Evolutionary conservation across 495 filamentous ascomycete species (phyloP).

Genomic region (Aspergillus bridgeri): DNA sequence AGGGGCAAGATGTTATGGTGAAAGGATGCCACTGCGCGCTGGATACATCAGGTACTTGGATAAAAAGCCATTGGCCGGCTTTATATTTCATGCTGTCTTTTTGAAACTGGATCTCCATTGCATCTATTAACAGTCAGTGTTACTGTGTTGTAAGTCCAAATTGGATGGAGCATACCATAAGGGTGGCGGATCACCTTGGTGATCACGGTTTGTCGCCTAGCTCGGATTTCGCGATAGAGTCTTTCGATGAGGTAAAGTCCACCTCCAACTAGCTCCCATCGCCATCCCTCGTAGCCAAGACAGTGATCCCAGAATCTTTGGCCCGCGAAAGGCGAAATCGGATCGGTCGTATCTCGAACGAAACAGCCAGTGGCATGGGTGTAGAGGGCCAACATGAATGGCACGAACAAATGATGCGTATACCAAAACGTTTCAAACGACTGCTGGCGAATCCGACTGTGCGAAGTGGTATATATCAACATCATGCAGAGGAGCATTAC

Average conservation of each 20-base stretch:
- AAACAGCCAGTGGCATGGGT: slow-evolving; percentile 97
- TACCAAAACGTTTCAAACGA: slow-evolving; percentile 99
- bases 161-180: slow-evolving; percentile 63
- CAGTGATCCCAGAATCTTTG: slow-evolving; percentile 85
- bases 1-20: slow-evolving; percentile 98
- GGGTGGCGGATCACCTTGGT: slow-evolving; percentile 92
- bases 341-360: slow-evolving; percentile 69
- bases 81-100: slow-evolving; percentile 98
- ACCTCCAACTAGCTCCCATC: slow-evolving; percentile 92
- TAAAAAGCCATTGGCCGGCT: slow-evolving; percentile 94
- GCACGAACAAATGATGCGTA: slow-evolving; percentile 95
- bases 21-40: slow-evolving; percentile 96
- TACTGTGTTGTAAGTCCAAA: slow-evolving; percentile 17
- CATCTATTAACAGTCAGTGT: slow-evolving; percentile 52
- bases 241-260: slow-evolving; percentile 83
- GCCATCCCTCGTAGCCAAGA: slow-evolving; percentile 93
- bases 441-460: slow-evolving; percentile 90
- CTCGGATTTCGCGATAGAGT: slow-evolving; percentile 86
- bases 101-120: slow-evolving; percentile 94
- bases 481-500: slow-evolving; percentile 99
- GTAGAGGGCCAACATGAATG: slow-evolving; percentile 89
- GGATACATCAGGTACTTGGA: slow-evolving; percentile 87
- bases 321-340: slow-evolving; percentile 81
- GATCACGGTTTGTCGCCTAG: slow-evolving; percentile 79
- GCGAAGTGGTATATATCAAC: slow-evolving; percentile 95